phyloP scores from a whole-genome alignment of 345 rosid genomes.

The Excoecaria agallocha region DNA sequence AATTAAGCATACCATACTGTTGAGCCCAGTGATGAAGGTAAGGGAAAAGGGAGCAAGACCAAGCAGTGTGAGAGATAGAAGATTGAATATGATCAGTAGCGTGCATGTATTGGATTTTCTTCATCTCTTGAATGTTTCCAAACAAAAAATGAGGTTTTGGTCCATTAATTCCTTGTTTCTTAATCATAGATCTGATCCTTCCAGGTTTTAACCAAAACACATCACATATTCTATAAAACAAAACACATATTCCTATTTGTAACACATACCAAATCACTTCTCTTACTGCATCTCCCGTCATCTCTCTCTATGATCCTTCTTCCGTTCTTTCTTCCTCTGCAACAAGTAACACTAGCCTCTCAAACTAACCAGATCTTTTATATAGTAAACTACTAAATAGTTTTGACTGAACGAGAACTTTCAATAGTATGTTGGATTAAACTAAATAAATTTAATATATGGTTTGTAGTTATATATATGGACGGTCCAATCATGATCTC shows the following conservation, averaged over 20 bases:
- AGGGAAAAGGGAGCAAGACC: conserved; percentile 23
- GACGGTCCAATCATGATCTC: too few species aligned
- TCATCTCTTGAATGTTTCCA: conserved; percentile 13
- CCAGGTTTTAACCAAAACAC: neutral
- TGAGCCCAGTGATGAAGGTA: conserved; percentile 25
- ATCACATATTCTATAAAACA: neutral
- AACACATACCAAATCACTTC: too few species aligned
- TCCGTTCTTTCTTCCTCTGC: too few species aligned
- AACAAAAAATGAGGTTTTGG: conserved; percentile 9
- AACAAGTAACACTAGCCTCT: too few species aligned
- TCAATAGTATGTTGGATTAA: too few species aligned
- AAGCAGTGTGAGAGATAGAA: conserved; percentile 8
- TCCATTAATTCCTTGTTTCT: conserved; percentile 13
- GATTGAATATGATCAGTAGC: neutral
- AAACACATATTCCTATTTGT: neutral
- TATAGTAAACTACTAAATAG: too few species aligned
- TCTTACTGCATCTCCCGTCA: too few species aligned
- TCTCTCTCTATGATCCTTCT: too few species aligned
- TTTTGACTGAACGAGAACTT: too few species aligned
- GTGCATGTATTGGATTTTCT: neutral
- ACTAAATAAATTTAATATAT: too few species aligned
- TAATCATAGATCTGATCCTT: conserved; percentile 2
- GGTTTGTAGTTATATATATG: too few species aligned
- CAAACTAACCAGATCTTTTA: too few species aligned
- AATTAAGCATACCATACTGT: conserved; percentile 18